Base-by-base conservation (phyloP, 2,329 filamentous ascomycete species). In the Aspergillus sp. region DNA sequence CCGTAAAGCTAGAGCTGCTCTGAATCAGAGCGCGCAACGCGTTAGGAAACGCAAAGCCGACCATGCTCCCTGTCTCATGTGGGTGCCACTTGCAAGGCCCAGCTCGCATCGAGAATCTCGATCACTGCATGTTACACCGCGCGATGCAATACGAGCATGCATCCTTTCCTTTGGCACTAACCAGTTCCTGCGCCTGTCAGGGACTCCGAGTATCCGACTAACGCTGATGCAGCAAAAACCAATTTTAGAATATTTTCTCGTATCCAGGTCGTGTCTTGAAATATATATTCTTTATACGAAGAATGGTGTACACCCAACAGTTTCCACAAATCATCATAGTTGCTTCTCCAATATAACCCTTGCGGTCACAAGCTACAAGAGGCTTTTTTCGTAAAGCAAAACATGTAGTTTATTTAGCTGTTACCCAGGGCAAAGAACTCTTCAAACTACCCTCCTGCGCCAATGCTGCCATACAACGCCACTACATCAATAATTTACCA, bases 391-490 rank as follows among this genome's bases (percentile, higher is more conserved):
- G 8, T 12, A 13, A 26, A 30, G 24, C 18, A 42, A 34, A 12
- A 11, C 20, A 26, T 39, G 49, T 45, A 53, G 49, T 44, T 56
- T 24, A 52, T 53, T 52, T 45, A 48, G 55, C 54, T 24, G 11
- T 30, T 24, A 45, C 17, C 15, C 34, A 18, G 8, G 22, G 43
- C 9, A 26, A 51, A 48, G 34, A 38, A 41, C 30, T 38, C 12
- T 26, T 49, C 39, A 50, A 57, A 54, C 38, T 26, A 45, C 50
- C 26, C 55, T 36, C 55, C 45, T 47, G 55, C 55, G 50, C 55
- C 55, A 43, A 53, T 57, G 55, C 50, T 54, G 36, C 39, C 55
- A 54, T 48, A 50, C 41, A 57, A 57, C 45, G 45, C 50, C 49
- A 53, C 45, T 57, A 53, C 50, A 26, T 45, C 12, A 50, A 44